phyloP scores from a whole-genome alignment of 257 asterid species.

The Knoxia roxburghii region DNA sequence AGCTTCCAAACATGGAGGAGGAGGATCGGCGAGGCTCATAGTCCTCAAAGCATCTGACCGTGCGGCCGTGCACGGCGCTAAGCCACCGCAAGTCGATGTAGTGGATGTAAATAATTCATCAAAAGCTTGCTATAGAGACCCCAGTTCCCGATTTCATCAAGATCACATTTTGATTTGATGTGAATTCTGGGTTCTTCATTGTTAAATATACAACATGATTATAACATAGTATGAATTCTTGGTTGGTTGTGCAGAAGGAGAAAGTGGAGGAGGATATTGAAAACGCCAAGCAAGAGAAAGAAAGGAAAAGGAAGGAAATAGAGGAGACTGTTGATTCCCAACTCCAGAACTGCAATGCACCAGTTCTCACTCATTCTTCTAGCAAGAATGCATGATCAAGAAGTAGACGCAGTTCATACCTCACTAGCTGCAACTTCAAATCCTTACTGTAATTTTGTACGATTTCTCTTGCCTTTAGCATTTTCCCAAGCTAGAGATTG shows the following conservation, averaged over 20 bases:
- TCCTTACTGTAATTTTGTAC: too few species aligned
- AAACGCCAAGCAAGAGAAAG: background rate
- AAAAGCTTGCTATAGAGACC: too few species aligned
- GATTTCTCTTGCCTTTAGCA: too few species aligned
- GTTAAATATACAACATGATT: too few species aligned
- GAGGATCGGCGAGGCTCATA: constrained; percentile 26
- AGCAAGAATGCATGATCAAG: background rate
- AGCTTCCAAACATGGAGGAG: background rate
- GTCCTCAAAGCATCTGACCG: constrained; percentile 41
- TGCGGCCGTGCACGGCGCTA: constrained; percentile 52
- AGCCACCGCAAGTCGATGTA: constrained; percentile 42
- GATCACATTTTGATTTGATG: too few species aligned
- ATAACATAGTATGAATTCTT: too few species aligned
- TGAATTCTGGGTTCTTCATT: too few species aligned
- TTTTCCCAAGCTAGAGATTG: too few species aligned
- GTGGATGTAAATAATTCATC: constrained; percentile 30
- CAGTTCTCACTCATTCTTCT: constrained; percentile 19
- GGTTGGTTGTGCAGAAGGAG: background rate
- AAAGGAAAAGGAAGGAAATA: constrained; percentile 34
- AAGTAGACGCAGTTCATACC: too few species aligned
- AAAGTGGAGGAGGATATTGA: background rate
- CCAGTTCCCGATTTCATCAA: too few species aligned
- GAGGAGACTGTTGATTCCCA: constrained; percentile 43
- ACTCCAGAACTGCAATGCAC: constrained; percentile 42
- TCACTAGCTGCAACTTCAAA: too few species aligned